phyloP scores from a whole-genome alignment of 108 stramenopile species.

The Cyclotella atomus region DNA sequence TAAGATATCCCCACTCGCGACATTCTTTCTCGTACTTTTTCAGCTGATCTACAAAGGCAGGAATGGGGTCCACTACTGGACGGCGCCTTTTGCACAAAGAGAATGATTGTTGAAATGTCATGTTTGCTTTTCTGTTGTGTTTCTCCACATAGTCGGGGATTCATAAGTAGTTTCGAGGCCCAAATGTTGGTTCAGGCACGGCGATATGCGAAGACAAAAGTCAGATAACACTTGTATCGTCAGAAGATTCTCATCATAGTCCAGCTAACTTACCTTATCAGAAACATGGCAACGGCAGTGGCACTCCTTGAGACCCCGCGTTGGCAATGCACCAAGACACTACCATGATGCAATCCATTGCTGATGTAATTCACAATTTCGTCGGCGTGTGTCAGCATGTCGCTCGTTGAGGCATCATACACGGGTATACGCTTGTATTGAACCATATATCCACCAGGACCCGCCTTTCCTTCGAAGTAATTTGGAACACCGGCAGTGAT shows the following conservation, averaged over 20 bases:
- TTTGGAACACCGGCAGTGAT: constrained; percentile 82
- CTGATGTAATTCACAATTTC: constrained; percentile 64
- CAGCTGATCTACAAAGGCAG: constrained; percentile 65
- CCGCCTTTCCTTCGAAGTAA: constrained; percentile 60
- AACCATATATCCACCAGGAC: constrained; percentile 29
- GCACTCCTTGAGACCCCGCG: constrained; percentile 72
- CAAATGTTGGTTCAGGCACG: no score
- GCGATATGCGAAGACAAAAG: no score
- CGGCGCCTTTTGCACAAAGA: constrained; percentile 56
- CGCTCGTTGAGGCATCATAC: constrained; percentile 62
- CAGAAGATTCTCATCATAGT: not conserved
- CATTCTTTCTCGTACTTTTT: constrained; percentile 55
- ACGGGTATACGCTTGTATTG: constrained; percentile 74
- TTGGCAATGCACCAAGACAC: constrained; percentile 80
- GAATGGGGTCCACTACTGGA: constrained; percentile 67
- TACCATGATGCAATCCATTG: constrained; percentile 75
- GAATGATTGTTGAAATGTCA: constrained; percentile 58
- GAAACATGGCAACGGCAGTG: constrained; percentile 66
- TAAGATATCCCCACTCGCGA: constrained; percentile 38
- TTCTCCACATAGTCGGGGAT: constrained; percentile 22
- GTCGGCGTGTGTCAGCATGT: constrained; percentile 51
- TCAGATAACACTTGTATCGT: no score
- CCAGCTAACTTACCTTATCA: constrained; percentile 51
- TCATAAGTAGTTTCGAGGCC: no score
- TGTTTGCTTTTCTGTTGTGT: constrained; percentile 49